A percentile compares a stretch with the other conserved stretches of the same genome.
Conservation (phyloP, 2,329 filamentous ascomycete genomes). For the Cladophialophora bantiana region DNA sequence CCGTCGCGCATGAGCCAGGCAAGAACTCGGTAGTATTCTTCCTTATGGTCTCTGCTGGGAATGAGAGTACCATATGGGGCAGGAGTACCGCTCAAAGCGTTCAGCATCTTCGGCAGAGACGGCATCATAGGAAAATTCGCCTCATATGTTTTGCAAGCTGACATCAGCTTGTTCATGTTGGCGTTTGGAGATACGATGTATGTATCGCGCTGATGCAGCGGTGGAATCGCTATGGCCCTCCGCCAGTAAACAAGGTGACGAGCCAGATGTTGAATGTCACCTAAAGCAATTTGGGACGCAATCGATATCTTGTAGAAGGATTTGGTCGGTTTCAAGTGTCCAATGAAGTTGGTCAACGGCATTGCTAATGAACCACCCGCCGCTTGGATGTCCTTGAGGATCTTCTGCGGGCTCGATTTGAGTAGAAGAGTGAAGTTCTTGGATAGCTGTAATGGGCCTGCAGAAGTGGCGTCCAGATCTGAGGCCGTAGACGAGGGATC, state of each 20-base stretch:
- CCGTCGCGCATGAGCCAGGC: constrained; percentile 92
- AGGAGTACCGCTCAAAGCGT: constrained; percentile 78
- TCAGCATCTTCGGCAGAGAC: constrained; percentile 84
- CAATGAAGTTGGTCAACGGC: constrained; percentile 76
- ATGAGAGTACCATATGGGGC: constrained; percentile 83
- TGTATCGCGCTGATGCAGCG: constrained; percentile 84
- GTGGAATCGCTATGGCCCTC: constrained; percentile 87
- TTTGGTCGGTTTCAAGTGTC: constrained; percentile 66
- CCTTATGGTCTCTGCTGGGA: constrained; percentile 85
- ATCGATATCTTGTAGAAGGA: constrained; percentile 75
- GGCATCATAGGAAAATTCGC: constrained; percentile 83
- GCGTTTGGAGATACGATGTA: constrained; percentile 94
- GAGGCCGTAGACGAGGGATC: constrained; percentile 70
- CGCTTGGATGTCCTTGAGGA: constrained; percentile 72
- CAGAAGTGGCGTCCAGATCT: constrained; percentile 48
- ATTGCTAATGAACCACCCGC: constrained; percentile 78
- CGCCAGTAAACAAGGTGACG: constrained; percentile 97
- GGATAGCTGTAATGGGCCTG: constrained; percentile 68
- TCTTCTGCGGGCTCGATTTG: constrained; percentile 80
- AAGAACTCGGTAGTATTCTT: constrained; percentile 86
- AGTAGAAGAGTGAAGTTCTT: constrained; percentile 88
- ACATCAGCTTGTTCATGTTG: constrained; percentile 73
- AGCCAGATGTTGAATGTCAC: constrained; percentile 84
- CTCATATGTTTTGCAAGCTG: constrained; percentile 75
- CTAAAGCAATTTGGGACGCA: constrained; percentile 69